Evolutionary conservation across 1,284 basidiomycete genomes (phyloP).

Genomic region (Fistulinella staudtii): DNA sequence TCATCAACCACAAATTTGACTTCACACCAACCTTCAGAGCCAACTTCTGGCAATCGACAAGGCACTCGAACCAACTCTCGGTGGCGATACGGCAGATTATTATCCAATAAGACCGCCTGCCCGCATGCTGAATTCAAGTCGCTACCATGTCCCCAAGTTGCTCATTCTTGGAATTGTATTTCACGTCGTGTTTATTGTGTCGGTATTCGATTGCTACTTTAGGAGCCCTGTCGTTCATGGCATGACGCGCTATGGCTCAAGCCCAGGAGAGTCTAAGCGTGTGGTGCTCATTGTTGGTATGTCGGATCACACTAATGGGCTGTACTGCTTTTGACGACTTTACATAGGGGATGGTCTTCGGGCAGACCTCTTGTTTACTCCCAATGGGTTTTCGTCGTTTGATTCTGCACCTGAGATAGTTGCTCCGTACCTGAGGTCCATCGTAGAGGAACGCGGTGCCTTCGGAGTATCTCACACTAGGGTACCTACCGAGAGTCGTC

Average conservation of each 20-base stretch:
- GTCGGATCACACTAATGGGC: slow-evolving; percentile 14
- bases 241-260: slow-evolving; percentile 54
- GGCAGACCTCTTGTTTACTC: slow-evolving; percentile 75
- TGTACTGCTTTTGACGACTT: background rate
- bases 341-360: slow-evolving; percentile 73
- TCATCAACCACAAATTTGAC: no score
- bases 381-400: slow-evolving; percentile 53
- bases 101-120: background rate
- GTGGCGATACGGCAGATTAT: background rate
- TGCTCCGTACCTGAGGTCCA: slow-evolving; percentile 72
- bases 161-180: slow-evolving; percentile 69
- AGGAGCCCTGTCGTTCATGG: slow-evolving; percentile 75
- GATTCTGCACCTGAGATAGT: slow-evolving; percentile 59
- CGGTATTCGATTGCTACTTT: slow-evolving; percentile 90
- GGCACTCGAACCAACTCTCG: background rate
- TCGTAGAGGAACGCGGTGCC: slow-evolving; percentile 64
- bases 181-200: slow-evolving; percentile 68
- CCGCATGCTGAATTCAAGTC: slow-evolving; percentile 17
- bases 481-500: slow-evolving; percentile 86
- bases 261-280: slow-evolving; percentile 57
- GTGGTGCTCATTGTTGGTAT: slow-evolving; percentile 79
- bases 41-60: no score
- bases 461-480: slow-evolving; percentile 86
- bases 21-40: no score
- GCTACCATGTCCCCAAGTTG: slow-evolving; percentile 33